A percentile compares a stretch with the other conserved stretches of the same genome.
phyloP scores from a whole-genome alignment of 495 filamentous ascomycete species.

The Penicillium lagena region DNA sequence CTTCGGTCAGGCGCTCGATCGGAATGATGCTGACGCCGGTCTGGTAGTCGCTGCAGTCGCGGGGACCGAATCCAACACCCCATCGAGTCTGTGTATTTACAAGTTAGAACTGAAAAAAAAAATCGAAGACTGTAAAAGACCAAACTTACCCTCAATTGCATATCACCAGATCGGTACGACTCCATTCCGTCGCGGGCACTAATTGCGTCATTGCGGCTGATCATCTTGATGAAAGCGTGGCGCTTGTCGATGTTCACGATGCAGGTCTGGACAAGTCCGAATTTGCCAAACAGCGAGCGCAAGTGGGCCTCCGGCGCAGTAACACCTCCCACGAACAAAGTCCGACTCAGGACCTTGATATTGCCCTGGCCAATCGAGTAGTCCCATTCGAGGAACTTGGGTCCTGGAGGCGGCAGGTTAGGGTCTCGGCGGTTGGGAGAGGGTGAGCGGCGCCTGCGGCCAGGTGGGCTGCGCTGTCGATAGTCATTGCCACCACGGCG shows the following conservation, averaged over 20 bases:
- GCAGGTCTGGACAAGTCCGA: constrained; percentile 86
- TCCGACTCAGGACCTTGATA: constrained; percentile 93
- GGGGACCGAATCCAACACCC: constrained; percentile 95
- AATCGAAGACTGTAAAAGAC: not conserved
- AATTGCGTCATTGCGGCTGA: constrained; percentile 77
- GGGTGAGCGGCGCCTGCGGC: constrained; percentile 56
- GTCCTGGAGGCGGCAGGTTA: constrained; percentile 48
- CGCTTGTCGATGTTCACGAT: constrained; percentile 97
- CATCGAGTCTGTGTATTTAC: constrained; percentile 68
- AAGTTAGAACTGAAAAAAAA: constrained; percentile 7
- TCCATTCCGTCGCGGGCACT: constrained; percentile 89
- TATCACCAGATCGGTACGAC: constrained; percentile 59
- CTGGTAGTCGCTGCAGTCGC: constrained; percentile 94
- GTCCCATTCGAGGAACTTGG: constrained; percentile 82
- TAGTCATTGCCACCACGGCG: constrained; percentile 54
- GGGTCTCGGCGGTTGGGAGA: constrained; percentile 50
- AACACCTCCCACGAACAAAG: constrained; percentile 93
- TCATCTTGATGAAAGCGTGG: constrained; percentile 99
- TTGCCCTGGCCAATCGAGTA: constrained; percentile 59
- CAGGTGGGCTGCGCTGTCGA: constrained; percentile 75
- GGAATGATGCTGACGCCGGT: constrained; percentile 92
- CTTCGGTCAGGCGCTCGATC: constrained; percentile 85
- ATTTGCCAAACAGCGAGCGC: constrained; percentile 67
- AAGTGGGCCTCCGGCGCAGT: constrained; percentile 81
- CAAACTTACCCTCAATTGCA: constrained; percentile 69